A percentile compares a stretch with the other conserved stretches of the same genome.
phyloP scores from a whole-genome alignment of 306 rosid genomes.

The Notholithocarpus densiflorus region DNA sequence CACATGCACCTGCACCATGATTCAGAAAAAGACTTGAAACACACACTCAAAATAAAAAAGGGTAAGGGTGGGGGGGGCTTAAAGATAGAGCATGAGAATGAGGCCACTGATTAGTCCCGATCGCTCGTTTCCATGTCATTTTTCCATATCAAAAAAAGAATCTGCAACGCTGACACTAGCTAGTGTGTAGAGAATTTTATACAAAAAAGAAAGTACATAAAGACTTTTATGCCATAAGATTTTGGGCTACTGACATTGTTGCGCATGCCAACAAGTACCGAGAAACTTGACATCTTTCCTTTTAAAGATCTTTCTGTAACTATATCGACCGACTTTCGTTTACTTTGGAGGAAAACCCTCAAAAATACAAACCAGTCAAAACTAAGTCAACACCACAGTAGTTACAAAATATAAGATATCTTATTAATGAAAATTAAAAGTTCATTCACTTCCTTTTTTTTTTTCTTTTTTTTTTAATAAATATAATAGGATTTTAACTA shows the following conservation, averaged over 20 bases:
- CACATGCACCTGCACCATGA: constrained; percentile 70
- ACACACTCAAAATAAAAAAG: too few species aligned
- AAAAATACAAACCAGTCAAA: background rate
- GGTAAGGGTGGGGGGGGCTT: constrained; percentile 7
- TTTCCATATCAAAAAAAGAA: constrained; percentile 26
- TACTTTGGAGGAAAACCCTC: constrained; percentile 6
- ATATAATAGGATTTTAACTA: too few species aligned
- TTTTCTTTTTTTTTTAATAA: too few species aligned
- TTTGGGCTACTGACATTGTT: constrained; percentile 49
- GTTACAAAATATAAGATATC: background rate
- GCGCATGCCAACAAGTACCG: constrained; percentile 69
- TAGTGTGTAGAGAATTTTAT: constrained; percentile 5
- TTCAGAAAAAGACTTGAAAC: background rate
- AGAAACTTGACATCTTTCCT: constrained; percentile 38
- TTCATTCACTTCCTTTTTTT: background rate
- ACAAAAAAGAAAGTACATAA: constrained; percentile 25
- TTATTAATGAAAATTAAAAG: background rate
- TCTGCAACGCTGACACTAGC: constrained; percentile 28
- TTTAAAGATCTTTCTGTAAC: background rate
- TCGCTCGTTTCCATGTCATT: constrained; percentile 21
- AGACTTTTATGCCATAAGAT: constrained; percentile 17
- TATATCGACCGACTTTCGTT: constrained; percentile 9
- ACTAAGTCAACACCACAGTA: background rate
- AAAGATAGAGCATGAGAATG: constrained; percentile 24
- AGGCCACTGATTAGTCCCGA: constrained; percentile 11